phyloP scores from a whole-genome alignment of 495 filamentous ascomycete species.

The Talaromyces proteolyticus region DNA sequence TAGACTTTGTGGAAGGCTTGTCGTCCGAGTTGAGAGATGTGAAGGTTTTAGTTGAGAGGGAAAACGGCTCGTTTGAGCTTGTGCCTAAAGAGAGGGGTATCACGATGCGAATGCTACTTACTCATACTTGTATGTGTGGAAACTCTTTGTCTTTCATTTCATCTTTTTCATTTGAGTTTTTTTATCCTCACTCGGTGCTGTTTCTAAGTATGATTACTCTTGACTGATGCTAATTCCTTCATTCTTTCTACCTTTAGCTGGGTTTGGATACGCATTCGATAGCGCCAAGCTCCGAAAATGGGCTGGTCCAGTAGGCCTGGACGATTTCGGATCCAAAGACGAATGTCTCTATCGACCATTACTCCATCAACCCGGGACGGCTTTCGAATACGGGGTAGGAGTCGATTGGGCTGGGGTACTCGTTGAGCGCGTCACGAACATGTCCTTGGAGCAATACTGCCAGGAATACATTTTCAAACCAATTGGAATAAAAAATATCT shows the following conservation, averaged over 20 bases:
- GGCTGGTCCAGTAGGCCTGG: slow-evolving; percentile 34
- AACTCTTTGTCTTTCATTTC: no score
- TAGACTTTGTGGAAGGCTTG: slow-evolving; percentile 31
- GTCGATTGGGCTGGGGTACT: slow-evolving; percentile 54
- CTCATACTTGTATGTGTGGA: slow-evolving; percentile 36
- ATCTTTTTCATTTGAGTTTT: not conserved
- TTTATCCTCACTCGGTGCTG: not conserved
- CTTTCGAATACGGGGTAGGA: slow-evolving; percentile 48
- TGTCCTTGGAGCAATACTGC: slow-evolving; percentile 46
- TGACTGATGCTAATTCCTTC: not conserved
- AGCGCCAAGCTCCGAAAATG: slow-evolving; percentile 39
- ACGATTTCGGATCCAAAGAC: slow-evolving; percentile 38
- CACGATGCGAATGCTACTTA: slow-evolving; percentile 52
- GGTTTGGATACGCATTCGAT: slow-evolving; percentile 44
- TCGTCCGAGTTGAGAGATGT: slow-evolving; percentile 42
- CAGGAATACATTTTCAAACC: slow-evolving; percentile 49
- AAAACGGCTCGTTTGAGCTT: slow-evolving; percentile 15
- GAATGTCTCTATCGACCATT: slow-evolving; percentile 36
- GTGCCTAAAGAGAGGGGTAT: slow-evolving; percentile 45
- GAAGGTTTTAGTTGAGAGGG: slow-evolving; percentile 31
- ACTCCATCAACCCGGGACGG: slow-evolving; percentile 47
- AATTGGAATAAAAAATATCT: slow-evolving; percentile 40
- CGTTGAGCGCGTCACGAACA: slow-evolving; percentile 40
- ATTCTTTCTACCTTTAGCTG: slow-evolving; percentile 18
- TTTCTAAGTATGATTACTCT: not conserved